Evolutionary conservation across 768 basidiomycete genomes (phyloP).

Genomic region (Rhizopogon vulgaris): DNA sequence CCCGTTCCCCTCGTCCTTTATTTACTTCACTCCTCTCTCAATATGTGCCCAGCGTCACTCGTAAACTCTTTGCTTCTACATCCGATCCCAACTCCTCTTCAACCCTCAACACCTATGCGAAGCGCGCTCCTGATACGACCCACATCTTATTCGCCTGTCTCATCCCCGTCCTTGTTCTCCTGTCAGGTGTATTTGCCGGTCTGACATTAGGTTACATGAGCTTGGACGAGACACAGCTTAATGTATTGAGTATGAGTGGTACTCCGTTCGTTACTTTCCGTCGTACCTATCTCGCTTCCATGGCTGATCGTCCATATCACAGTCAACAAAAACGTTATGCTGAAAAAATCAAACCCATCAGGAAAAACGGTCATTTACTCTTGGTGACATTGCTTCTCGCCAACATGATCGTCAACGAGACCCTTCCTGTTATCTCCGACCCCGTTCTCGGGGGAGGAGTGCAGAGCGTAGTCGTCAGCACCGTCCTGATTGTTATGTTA

Average conservation of each 20-base stretch:
- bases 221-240: slow-evolving; percentile 87
- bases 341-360: slow-evolving; percentile 80
- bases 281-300: background rate
- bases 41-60: slow-evolving; percentile 38
- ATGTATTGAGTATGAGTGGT: slow-evolving; percentile 80
- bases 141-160: slow-evolving; percentile 43
- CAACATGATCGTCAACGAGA: slow-evolving; percentile 91
- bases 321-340: slow-evolving; percentile 79
- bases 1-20: slow-evolving; percentile 38
- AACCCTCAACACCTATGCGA: slow-evolving; percentile 22
- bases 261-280: slow-evolving; percentile 51
- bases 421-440: slow-evolving; percentile 79
- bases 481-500: slow-evolving; percentile 83
- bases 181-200: slow-evolving; percentile 87
- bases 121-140: slow-evolving; percentile 19
- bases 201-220: slow-evolving; percentile 91
- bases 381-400: slow-evolving; percentile 78
- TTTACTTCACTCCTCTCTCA: slow-evolving; percentile 36
- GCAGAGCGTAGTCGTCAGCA: slow-evolving; percentile 74
- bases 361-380: slow-evolving; percentile 75
- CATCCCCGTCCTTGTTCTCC: slow-evolving; percentile 77
- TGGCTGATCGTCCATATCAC: slow-evolving; percentile 3
- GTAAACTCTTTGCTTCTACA: slow-evolving; percentile 7
- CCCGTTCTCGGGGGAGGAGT: slow-evolving; percentile 75
- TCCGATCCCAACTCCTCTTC: slow-evolving; percentile 2